Evolutionary conservation across 139 green algal genomes (phyloP).

Genomic region (Tetraselmis striata): DNA sequence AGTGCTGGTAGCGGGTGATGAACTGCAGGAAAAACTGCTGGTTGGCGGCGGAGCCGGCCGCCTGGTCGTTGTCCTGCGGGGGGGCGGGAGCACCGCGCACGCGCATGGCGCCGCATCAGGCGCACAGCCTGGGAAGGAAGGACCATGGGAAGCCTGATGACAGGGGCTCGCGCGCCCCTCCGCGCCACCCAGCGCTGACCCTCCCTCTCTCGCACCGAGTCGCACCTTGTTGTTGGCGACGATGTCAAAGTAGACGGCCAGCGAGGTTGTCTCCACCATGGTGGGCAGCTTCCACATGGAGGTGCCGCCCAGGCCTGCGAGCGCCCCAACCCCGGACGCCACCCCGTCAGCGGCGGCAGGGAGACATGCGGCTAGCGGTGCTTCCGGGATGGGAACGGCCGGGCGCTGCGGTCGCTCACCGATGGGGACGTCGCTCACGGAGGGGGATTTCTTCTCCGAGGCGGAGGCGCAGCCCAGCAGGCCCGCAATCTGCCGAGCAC

Average conservation of each 20-base stretch:
- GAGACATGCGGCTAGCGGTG: no score
- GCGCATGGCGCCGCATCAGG: not conserved
- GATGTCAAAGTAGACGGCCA: conserved; percentile 77
- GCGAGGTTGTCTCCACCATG: conserved; percentile 67
- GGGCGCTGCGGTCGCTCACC: not conserved
- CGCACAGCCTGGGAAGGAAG: no score
- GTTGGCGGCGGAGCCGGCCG: not conserved
- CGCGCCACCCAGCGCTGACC: conserved; percentile 4
- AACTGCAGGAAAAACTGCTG: conserved; percentile 95
- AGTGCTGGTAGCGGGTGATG: conserved; percentile 75
- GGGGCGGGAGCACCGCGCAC: not conserved
- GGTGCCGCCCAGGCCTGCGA: conserved; percentile 80
- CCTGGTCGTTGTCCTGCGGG: conserved; percentile 2
- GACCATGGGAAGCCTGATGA: no score
- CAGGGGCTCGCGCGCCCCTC: no score
- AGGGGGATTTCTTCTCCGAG: conserved; percentile 74
- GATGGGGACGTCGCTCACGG: conserved; percentile 29
- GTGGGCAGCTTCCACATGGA: conserved; percentile 81
- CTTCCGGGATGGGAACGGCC: not conserved
- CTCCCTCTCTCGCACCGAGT: no score
- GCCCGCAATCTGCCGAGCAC: conserved; percentile 39
- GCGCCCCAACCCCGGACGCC: no score
- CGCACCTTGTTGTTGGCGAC: conserved; percentile 41
- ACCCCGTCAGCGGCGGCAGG: conserved; percentile 73
- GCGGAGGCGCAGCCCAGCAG: conserved; percentile 74